A percentile compares a stretch with the other conserved stretches of the same genome.
phyloP scores from a whole-genome alignment of 169 alveolate species.

The Eimeria zaria region DNA sequence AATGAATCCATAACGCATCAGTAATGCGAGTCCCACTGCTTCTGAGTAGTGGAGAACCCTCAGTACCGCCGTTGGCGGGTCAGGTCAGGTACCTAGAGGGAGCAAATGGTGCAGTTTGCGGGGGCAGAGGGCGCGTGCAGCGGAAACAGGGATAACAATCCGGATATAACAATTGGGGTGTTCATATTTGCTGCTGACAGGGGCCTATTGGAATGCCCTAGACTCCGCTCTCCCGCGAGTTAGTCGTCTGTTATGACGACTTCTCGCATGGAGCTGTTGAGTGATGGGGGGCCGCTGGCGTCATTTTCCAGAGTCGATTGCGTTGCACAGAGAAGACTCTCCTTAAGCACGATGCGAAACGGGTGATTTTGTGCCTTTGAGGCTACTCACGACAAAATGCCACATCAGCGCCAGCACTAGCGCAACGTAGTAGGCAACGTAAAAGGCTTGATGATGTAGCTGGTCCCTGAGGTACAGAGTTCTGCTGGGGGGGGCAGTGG shows the following conservation, averaged over 20 bases:
- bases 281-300: not conserved
- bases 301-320: not conserved
- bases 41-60: not conserved
- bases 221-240: not conserved
- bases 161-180: not conserved
- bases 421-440: not conserved
- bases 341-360: not conserved
- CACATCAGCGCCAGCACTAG: not conserved
- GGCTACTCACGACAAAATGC: not conserved
- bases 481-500: not conserved
- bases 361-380: not conserved
- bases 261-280: not conserved
- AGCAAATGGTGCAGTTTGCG: slow-evolving; percentile 23
- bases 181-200: not conserved
- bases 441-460: too few species aligned
- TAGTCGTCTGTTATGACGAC: not conserved
- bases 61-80: slow-evolving; percentile 12
- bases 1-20: not conserved
- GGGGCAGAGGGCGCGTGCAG: not conserved
- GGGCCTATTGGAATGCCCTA: not conserved
- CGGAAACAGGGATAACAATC: not conserved
- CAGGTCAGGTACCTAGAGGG: slow-evolving; percentile 23
- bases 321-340: not conserved
- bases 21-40: not conserved
- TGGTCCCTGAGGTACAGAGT: not conserved